Evolutionary conservation across 495 filamentous ascomycete genomes (phyloP), one percentile per base, ranked within the genome.

Genomic region (Aspergillus panamensis): DNA sequence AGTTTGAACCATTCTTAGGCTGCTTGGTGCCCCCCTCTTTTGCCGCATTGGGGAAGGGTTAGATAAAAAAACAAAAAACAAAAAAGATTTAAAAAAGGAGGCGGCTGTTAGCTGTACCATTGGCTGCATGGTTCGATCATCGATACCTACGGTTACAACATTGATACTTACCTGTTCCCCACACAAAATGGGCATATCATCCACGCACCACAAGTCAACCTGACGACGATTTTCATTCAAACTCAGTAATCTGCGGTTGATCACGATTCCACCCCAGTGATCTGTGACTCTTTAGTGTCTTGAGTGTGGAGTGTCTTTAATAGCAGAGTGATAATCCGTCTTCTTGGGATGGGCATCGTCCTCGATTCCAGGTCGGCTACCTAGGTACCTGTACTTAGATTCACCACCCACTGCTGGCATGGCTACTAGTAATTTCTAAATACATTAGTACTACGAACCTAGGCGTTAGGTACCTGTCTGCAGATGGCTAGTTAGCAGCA

Each of bases 121-220:
- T 60, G 57, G 45, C 51, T 53, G 51, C 39, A 53, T n/a, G n/a
- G 51, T 21, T 37, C 37, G 51, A 55, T 51, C 51, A 45, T 50
- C 29, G 45, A 51, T 60, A 54, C 25, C 25, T 2, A 25, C 58
- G 30, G 57, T 50, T 60, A 60, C 51, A 50, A 25, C 35, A 19
- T 57, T 43, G 57, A 60, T 53, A 60, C n/a, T n/a, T n/a, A n/a
- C 52, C 44, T 40, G 58, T 42, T 54, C 51, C 57, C 51, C 45
- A 60, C 33, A 53, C 37, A 55, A 16, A 60, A 50, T 60, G 51
- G 51, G 50, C 39, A 19, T 13, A 40, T 33, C 49, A n/a, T 16
- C 14, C 40, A 44, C 42, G 17, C 12, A 17, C 16, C 42, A 17
- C 47, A 32, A 19, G 25, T 16, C 21, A 44, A 54, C 12, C 42